These are phyloP conservation scores for Ammopiptanthus mongolicus DNA, from an alignment of 306 rosid species.

Conservation along the genomic window DNA sequence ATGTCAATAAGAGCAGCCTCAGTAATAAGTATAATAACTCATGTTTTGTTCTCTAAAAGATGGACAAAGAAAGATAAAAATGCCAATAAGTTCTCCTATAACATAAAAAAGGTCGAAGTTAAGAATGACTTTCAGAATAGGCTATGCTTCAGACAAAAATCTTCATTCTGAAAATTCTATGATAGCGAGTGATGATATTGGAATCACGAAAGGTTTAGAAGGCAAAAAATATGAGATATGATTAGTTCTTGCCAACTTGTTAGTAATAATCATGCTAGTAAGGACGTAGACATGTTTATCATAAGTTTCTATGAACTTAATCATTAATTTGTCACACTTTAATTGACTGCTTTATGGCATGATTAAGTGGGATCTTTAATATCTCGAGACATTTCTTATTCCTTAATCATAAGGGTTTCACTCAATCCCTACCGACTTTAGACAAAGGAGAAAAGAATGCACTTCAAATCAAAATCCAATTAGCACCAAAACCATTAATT, in stretches of 20 bases:
- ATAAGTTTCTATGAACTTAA: conserved; percentile 38
- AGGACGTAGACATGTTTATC: conserved; percentile 24
- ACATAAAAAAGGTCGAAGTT: background rate
- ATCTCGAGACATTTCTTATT: conserved; percentile 38
- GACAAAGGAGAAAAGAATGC: conserved; percentile 34
- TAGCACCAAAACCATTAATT: conserved; percentile 3
- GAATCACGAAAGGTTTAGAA: conserved; percentile 23
- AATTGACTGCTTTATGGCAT: conserved; percentile 40
- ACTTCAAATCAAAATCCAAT: conserved; percentile 40
- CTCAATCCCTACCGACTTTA: conserved; percentile 53
- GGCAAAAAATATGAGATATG: conserved; percentile 23
- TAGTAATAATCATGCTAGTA: conserved; percentile 30
- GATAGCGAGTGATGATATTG: conserved; percentile 25
- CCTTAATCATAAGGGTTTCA: conserved; percentile 48
- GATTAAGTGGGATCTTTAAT: conserved; percentile 37
- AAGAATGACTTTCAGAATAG: background rate
- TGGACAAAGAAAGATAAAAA: too few relatives aligned
- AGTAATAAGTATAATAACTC: too few relatives aligned
- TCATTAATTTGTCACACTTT: conserved; percentile 33
- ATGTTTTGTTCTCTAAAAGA: too few relatives aligned
- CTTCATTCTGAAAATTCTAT: conserved; percentile 24
- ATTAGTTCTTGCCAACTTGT: conserved; percentile 41
- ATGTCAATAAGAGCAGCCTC: too few relatives aligned
- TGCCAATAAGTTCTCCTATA: background rate
- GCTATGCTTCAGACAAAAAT: conserved; percentile 15